Evolutionary conservation across 208 protist genomes (phyloP), one percentile per base, ranked within the genome.

Genomic region (Leishmania major): DNA sequence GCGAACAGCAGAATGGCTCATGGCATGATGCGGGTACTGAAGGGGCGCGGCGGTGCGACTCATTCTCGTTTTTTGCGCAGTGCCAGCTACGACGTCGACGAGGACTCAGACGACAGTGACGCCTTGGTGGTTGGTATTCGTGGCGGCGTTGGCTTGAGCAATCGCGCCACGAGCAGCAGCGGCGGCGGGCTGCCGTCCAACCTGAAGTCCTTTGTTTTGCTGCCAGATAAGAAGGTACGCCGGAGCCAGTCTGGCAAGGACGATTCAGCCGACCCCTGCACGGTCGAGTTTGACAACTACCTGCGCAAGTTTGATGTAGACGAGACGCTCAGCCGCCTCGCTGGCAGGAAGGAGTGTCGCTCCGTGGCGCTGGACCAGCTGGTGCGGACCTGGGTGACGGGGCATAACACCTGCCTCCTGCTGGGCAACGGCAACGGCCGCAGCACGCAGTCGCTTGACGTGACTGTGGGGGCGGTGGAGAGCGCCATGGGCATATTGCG

Each of bases 311-410:
- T 86, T 31, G 78, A 59, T 0, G 67, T 86, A 5, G 81, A 88
- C 47, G 85, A 88, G 77, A 77, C 85, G 49, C 62, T 88, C n/a
- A 86, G 85, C 51, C 85, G 82, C 2, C 67, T 69, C 1, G 71
- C 76, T 19, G 85, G 85, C 22, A 47, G 37, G 3, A 67, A 69
- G 37, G 71, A 53, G 40, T 85, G 78, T 28, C 35, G 55, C 7
- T 85, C 85, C 22, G 82, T 88, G 49, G 47, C 82, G 51, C 85
- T 88, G 71, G 70, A 84, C 53, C 69, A 83, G 53, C 74, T 86
- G 45, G 49, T 76, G 70, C 45, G 53, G 31, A 43, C 43, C 47
- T 88, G 85, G 85, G 75, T 78, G 75, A 59, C 73, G 10, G 85
- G 85, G 25, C 85, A 81, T 35, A 88, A 88, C 62, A 67, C 82